Evolutionary conservation across 345 rosid genomes (phyloP).

Genomic region (Laguncularia racemosa): DNA sequence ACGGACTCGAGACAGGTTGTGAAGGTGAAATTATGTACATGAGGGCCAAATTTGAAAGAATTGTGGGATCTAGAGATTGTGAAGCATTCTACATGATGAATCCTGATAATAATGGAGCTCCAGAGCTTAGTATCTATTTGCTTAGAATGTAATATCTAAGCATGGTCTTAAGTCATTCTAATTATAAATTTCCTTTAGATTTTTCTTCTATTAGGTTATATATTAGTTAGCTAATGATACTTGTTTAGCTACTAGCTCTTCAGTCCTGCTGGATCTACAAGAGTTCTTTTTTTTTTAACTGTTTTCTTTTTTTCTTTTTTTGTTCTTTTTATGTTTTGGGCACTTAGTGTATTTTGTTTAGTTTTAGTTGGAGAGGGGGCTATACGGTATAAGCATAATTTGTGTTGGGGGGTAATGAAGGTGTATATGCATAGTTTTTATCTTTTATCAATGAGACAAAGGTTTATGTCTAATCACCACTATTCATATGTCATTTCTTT

Average conservation of each 20-base stretch:
- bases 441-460: conserved; percentile 21
- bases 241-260: conserved; percentile 16
- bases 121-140: conserved; percentile 89
- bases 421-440: conserved; percentile 36
- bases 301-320: conserved; percentile 1
- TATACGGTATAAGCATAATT: conserved; percentile 25
- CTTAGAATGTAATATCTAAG: conserved; percentile 54
- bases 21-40: conserved; percentile 63
- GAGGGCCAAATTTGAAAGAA: conserved; percentile 93
- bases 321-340: not conserved
- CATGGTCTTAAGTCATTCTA: not conserved
- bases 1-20: conserved; percentile 4
- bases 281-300: conserved; percentile 4
- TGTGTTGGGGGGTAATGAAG: conserved; percentile 31
- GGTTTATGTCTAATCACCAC: conserved; percentile 22
- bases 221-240: conserved; percentile 14
- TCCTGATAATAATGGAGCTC: conserved; percentile 95
- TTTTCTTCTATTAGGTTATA: not conserved
- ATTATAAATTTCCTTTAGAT: not conserved
- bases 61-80: conserved; percentile 95
- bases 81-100: conserved; percentile 99
- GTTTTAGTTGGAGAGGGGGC: conserved; percentile 34
- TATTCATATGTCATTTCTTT: conserved; percentile 12
- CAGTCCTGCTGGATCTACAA: conserved; percentile 14
- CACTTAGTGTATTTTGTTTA: conserved; percentile 20